These are phyloP conservation scores for Microsporum audouinii DNA, from an alignment of 2,329 filamentous ascomycete genomes.

Conservation along the genomic window DNA sequence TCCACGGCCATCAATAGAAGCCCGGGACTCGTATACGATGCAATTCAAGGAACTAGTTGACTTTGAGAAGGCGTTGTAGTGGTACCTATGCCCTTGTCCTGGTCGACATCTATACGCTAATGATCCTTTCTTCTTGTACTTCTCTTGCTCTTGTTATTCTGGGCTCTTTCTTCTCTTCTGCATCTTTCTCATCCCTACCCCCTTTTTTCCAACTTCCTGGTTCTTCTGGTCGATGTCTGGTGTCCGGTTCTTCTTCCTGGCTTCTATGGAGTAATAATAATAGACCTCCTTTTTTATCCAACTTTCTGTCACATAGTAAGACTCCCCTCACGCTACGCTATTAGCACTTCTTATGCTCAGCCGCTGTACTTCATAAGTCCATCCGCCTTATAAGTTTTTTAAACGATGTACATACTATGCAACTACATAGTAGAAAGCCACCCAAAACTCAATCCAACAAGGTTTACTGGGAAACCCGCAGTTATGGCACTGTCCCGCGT, in stretches of 20 bases:
- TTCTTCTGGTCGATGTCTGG: neutral
- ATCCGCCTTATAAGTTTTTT: neutral
- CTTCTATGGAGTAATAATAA: neutral
- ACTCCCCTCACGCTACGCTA: neutral
- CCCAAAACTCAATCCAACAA: neutral
- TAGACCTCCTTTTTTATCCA: neutral
- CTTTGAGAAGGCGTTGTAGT: slow-evolving; percentile 13
- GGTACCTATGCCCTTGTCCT: neutral
- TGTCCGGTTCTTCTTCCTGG: neutral
- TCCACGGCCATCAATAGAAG: slow-evolving; percentile 49
- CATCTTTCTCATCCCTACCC: neutral
- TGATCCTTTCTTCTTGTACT: neutral
- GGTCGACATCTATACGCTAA: neutral
- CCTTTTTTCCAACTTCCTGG: neutral
- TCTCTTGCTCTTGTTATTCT: neutral
- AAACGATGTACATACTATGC: neutral
- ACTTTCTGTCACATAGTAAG: neutral
- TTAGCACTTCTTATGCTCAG: neutral
- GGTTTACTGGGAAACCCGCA: slow-evolving; percentile 1
- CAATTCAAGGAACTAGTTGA: slow-evolving; percentile 56
- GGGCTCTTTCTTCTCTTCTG: neutral
- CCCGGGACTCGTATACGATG: slow-evolving; percentile 92
- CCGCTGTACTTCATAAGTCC: neutral
- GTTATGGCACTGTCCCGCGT: neutral
- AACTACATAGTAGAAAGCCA: neutral